phyloP scores from a whole-genome alignment of 495 filamentous ascomycete species.

The Baudoinia panamericana region DNA sequence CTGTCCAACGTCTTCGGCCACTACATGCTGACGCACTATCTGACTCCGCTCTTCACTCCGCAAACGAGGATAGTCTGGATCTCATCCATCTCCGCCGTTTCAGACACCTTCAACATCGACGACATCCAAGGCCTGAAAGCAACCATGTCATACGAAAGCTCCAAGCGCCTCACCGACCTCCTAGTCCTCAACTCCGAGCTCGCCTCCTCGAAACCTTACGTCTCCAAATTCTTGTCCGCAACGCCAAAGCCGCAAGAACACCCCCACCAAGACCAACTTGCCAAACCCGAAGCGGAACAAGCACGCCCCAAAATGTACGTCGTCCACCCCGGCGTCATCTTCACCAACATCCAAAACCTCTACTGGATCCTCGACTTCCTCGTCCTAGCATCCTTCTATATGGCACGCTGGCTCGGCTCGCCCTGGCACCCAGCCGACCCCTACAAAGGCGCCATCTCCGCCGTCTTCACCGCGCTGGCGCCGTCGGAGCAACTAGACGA shows the following conservation, averaged over 20 bases:
- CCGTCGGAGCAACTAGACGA: conserved; percentile 52
- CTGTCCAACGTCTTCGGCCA: conserved; percentile 90
- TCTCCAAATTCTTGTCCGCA: conserved; percentile 38
- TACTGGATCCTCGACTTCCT: conserved; percentile 47
- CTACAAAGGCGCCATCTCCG: conserved; percentile 49
- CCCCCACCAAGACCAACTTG: conserved; percentile 18
- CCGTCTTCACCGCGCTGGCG: conserved; percentile 66
- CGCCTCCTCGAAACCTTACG: conserved; percentile 46
- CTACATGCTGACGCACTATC: conserved; percentile 73
- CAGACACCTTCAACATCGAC: conserved; percentile 40
- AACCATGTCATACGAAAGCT: conserved; percentile 59
- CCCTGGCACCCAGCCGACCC: conserved; percentile 42
- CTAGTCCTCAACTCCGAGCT: conserved; percentile 61
- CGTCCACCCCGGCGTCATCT: conserved; percentile 76
- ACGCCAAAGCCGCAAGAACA: conserved; percentile 11
- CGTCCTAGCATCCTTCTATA: conserved; percentile 42
- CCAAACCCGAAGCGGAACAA: neutral
- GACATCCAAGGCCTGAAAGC: conserved; percentile 67
- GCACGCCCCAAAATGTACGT: conserved; percentile 51
- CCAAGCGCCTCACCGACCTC: conserved; percentile 76
- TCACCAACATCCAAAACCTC: conserved; percentile 65
- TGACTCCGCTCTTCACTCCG: conserved; percentile 53
- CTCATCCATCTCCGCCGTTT: conserved; percentile 58
- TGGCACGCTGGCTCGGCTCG: conserved; percentile 28
- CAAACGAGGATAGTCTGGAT: conserved; percentile 65